Conservation (phyloP, 1,284 basidiomycete genomes). For the Ustilago xerochloae region DNA sequence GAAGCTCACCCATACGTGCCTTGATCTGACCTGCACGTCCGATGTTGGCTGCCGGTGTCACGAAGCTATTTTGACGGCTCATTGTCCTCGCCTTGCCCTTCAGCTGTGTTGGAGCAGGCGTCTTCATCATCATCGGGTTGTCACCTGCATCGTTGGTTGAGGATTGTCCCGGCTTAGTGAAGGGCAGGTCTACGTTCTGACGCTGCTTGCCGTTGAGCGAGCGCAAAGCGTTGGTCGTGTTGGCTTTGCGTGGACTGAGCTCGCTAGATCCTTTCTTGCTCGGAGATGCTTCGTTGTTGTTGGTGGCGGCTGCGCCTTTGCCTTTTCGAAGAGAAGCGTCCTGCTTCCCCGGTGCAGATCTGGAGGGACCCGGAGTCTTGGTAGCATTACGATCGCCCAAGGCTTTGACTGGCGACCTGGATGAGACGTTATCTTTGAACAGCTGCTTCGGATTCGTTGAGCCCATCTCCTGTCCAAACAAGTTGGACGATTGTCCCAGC, state of each 20-base stretch:
- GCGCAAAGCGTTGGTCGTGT: slow-evolving; percentile 25
- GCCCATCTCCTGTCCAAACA: slow-evolving; percentile 24
- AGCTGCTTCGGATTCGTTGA: slow-evolving; percentile 38
- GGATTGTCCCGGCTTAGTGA: slow-evolving; percentile 25
- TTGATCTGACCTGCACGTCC: slow-evolving; percentile 61
- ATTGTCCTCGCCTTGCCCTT: slow-evolving; percentile 18
- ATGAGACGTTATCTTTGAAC: slow-evolving; percentile 31
- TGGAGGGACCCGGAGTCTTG: slow-evolving; percentile 41
- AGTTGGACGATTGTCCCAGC: slow-evolving; percentile 26
- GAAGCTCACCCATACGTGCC: slow-evolving; percentile 56
- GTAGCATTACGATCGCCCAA: slow-evolving; percentile 36
- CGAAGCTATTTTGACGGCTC: slow-evolving; percentile 46
- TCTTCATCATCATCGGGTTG: slow-evolving; percentile 31
- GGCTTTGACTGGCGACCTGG: slow-evolving; percentile 40
- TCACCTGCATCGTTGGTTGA: slow-evolving; percentile 12
- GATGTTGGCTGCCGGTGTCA: slow-evolving; percentile 61
- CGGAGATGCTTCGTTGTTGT: slow-evolving; percentile 11
- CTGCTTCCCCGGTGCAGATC: slow-evolving; percentile 8
- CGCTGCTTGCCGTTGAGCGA: slow-evolving; percentile 46
- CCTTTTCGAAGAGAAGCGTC: slow-evolving; percentile 24
- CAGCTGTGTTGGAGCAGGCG: slow-evolving; percentile 32
- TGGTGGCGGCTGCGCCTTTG: slow-evolving; percentile 6
- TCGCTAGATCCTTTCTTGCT: slow-evolving; percentile 23
- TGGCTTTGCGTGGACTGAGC: slow-evolving; percentile 39
- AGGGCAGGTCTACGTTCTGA: slow-evolving; percentile 23